Base-by-base conservation (phyloP, 768 basidiomycete genomes). In the Suillus variegatus region DNA sequence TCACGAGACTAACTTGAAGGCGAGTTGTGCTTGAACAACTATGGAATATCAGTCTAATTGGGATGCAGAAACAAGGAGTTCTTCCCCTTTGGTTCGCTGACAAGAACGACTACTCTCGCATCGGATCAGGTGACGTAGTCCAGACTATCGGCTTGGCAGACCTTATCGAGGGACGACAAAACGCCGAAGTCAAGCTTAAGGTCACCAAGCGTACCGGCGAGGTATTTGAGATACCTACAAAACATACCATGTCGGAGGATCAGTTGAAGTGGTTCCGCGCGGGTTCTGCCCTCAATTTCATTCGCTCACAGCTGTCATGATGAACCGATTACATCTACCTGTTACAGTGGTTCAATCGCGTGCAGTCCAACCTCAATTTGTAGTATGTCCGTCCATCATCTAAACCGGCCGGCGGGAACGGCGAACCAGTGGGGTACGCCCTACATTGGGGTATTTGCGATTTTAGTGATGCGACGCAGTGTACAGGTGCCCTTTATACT, bases 1-100 rank as follows among this genome's bases (percentile, higher is more conserved):
- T 60, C 97, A 99, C 75, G 97, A 99, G 81, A 97, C 96, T 7
- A 98, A 98, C 77, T 79, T 98, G 65, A 97, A 97, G 82, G 94
- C 92, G 67, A 46, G 83, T 62, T 51, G 12, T 49, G 8, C 36
- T 14, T 41, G 6, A 51, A 18, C 46, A 41, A 28, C 28, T 13
- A 1, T 55, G 18, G 38, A n/a, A 4, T 47, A 32, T 22, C 25
- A 0, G n/a, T 20, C 58, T 70, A 35, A 75, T 22, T 51, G 52
- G 36, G 54, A 25, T 65, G 28, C 75, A 96, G 93, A 99, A 99
- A 87, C 97, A 99, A 86, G 97, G 97, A 41, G 82, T 99, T 60
- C 84, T 99, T 22, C 97, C 97, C 16, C 82, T 99, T n/a, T 97
- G 95, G 91, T 94, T 99, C 73, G 85, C 80, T 8, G 85, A 97